A percentile compares a stretch with the other conserved stretches of the same genome.
Evolutionary conservation across 768 basidiomycete genomes (phyloP).

Genomic region (Atractiella rhizophila): DNA sequence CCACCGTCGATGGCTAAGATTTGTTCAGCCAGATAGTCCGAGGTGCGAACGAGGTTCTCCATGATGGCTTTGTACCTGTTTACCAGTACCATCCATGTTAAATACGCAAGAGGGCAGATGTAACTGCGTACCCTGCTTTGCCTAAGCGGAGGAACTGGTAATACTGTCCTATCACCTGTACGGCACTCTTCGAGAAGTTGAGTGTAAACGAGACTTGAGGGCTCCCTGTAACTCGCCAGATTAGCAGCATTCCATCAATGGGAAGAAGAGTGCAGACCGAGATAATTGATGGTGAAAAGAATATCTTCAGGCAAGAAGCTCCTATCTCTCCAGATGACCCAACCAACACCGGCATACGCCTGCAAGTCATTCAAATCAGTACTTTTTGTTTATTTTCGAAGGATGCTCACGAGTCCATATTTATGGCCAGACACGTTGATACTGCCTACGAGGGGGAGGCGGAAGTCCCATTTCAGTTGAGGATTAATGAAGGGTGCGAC

Average conservation of each 20-base stretch:
- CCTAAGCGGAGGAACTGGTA: slow-evolving; percentile 19
- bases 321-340: slow-evolving; percentile 19
- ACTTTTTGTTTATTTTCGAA: too few relatives aligned
- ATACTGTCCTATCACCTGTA: slow-evolving; percentile 16
- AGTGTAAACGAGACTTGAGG: slow-evolving; percentile 12
- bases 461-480: slow-evolving; percentile 21
- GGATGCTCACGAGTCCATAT: slow-evolving; percentile 6
- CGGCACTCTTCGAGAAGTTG: slow-evolving; percentile 16
- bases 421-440: slow-evolving; percentile 20
- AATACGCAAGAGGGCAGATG: too few relatives aligned
- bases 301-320: slow-evolving; percentile 20
- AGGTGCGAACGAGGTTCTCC: slow-evolving; percentile 16
- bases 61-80: slow-evolving; percentile 21
- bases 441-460: slow-evolving; percentile 18
- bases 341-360: slow-evolving; percentile 19
- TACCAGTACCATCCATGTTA: too few relatives aligned
- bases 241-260: background rate
- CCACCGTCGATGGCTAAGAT: slow-evolving; percentile 13
- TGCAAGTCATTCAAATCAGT: background rate
- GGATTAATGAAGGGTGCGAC: slow-evolving; percentile 16
- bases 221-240: slow-evolving; percentile 1
- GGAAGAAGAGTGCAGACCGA: background rate
- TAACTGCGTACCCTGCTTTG: slow-evolving; percentile 18
- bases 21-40: slow-evolving; percentile 15
- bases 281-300: slow-evolving; percentile 18